Conservation (phyloP, 2,329 filamentous ascomycete species). For the Shiraia sp. region DNA sequence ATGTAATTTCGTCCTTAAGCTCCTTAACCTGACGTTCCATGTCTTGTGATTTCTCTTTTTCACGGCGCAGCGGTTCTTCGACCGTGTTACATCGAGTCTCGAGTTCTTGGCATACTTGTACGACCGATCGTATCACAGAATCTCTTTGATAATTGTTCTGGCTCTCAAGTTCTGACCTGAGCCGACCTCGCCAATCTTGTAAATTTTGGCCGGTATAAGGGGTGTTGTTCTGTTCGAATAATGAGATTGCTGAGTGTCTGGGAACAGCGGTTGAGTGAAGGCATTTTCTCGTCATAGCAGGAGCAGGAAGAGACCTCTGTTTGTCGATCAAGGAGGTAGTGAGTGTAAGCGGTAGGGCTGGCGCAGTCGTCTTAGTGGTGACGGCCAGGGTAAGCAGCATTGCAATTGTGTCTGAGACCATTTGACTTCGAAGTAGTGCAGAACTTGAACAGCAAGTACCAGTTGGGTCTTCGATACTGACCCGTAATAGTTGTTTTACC, state of each 20-base stretch:
- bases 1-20: conserved; percentile 42
- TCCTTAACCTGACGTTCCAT: conserved; percentile 37
- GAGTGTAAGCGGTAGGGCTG: conserved; percentile 18
- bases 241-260: conserved; percentile 20
- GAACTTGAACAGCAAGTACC: conserved; percentile 18
- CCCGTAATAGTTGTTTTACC: conserved; percentile 22
- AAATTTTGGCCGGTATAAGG: conserved; percentile 35
- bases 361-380: conserved; percentile 15
- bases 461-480: background rate
- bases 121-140: conserved; percentile 54
- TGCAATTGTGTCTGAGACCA: conserved; percentile 29
- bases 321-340: conserved; percentile 30
- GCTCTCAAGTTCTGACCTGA: conserved; percentile 49
- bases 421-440: conserved; percentile 12
- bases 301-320: conserved; percentile 24
- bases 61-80: conserved; percentile 57
- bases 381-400: conserved; percentile 34
- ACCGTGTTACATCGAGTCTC: conserved; percentile 59
- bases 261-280: conserved; percentile 11
- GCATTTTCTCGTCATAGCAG: conserved; percentile 17
- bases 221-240: conserved; percentile 47
- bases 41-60: conserved; percentile 42
- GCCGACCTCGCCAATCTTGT: conserved; percentile 54
- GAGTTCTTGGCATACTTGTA: conserved; percentile 59
- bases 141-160: conserved; percentile 49